Conservation (phyloP, 352 stramenopile genomes). For the Globisporangium echinulatum region DNA sequence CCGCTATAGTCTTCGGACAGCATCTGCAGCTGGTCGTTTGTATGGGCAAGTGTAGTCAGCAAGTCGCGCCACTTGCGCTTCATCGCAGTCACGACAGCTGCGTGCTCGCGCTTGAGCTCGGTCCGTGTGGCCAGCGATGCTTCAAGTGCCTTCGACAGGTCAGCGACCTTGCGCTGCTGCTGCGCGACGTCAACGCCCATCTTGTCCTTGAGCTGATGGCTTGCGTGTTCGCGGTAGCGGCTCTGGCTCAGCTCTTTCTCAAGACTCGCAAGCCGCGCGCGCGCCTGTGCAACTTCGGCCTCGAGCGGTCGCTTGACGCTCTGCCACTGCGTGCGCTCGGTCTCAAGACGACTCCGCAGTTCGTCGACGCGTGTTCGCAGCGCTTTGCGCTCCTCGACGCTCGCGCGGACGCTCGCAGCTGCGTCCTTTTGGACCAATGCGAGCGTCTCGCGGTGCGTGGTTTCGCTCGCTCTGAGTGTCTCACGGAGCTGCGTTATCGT, state of each 20-base stretch:
- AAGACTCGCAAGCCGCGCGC: constrained; percentile 37
- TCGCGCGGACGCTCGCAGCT: constrained; percentile 39
- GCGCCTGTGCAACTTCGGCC: constrained; percentile 52
- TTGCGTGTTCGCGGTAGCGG: constrained; percentile 53
- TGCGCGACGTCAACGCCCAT: constrained; percentile 35
- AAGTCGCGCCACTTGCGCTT: constrained; percentile 69
- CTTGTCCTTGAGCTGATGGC: constrained; percentile 68
- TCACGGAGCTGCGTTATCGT: constrained; percentile 42
- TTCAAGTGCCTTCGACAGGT: constrained; percentile 44
- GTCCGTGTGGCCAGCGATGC: constrained; percentile 36
- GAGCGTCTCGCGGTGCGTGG: constrained; percentile 58
- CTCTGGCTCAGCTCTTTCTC: constrained; percentile 67
- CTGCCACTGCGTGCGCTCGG: constrained; percentile 65
- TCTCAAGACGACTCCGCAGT: constrained; percentile 56
- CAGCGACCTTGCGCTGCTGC: constrained; percentile 52
- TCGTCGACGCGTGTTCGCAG: constrained; percentile 58
- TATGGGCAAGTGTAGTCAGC: constrained; percentile 28
- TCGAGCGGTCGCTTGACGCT: constrained; percentile 35
- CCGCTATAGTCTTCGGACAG: constrained; percentile 69
- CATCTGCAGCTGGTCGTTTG: constrained; percentile 57
- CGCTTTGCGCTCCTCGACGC: constrained; percentile 66
- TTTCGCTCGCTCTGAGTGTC: constrained; percentile 49
- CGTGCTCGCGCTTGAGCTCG: constrained; percentile 43
- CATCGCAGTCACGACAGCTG: constrained; percentile 36
- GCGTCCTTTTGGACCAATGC: constrained; percentile 51